Conservation (phyloP, 371 early-diverging fungal species). For the Parasitella parasitica region DNA sequence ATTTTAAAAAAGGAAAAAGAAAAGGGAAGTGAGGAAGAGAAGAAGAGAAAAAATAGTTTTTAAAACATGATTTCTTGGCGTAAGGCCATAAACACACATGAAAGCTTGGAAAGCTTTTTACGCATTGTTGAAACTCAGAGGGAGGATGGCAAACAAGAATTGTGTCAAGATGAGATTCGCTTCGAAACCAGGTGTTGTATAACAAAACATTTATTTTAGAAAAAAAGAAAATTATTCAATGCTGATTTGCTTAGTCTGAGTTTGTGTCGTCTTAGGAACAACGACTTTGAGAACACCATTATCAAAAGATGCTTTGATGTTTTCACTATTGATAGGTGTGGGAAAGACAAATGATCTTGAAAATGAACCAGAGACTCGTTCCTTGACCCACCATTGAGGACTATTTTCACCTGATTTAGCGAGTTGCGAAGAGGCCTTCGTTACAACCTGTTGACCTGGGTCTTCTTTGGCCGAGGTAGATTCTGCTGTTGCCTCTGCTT, state of each 20-base stretch:
- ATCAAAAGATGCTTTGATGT: constrained; percentile 40
- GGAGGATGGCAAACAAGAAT: neutral
- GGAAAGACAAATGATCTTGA: constrained; percentile 37
- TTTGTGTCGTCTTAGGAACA: constrained; percentile 29
- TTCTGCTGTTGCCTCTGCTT: neutral
- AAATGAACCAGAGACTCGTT: constrained; percentile 39
- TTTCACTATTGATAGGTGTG: constrained; percentile 19
- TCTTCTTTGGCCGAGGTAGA: neutral
- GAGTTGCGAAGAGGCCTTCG: neutral
- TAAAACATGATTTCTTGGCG: neutral
- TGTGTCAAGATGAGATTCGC: neutral
- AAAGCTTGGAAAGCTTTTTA: neutral
- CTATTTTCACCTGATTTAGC: neutral
- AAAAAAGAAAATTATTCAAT: constrained; percentile 22
- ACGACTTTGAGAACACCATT: constrained; percentile 35
- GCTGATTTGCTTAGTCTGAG: constrained; percentile 14
- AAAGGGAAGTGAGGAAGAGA: neutral
- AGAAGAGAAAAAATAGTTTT: neutral
- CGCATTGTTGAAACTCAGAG: neutral
- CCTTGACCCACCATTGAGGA: constrained; percentile 39
- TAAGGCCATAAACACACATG: neutral
- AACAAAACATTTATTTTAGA: neutral
- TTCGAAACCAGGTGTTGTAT: neutral
- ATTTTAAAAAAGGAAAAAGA: neutral
- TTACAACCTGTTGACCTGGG: neutral